Evolutionary conservation across 164 flowering plant genomes (phyloP).

Genomic region (Malania oleifera): DNA sequence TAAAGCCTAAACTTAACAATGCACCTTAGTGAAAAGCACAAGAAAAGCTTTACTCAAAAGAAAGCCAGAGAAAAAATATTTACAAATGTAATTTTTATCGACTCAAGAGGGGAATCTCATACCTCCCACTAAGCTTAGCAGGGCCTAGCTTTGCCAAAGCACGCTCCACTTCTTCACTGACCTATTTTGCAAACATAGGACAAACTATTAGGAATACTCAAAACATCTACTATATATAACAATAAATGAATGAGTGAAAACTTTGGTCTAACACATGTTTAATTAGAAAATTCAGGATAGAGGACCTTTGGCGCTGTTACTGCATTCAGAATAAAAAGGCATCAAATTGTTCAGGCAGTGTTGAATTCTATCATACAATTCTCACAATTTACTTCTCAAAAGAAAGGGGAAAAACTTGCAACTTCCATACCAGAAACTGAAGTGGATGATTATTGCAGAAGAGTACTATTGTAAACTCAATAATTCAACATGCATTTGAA

Average conservation of each 20-base stretch:
- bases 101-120: conserved; percentile 6
- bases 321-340: not conserved
- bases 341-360: too few species aligned
- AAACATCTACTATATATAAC: too few species aligned
- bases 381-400: too few species aligned
- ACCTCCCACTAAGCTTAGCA: conserved; percentile 68
- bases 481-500: too few species aligned
- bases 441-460: too few species aligned
- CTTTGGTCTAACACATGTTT: not conserved
- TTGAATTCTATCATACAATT: too few species aligned
- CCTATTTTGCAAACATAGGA: conserved; percentile 40
- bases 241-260: not conserved
- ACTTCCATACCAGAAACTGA: too few species aligned
- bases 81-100: not conserved
- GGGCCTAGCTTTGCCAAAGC: conserved; percentile 81
- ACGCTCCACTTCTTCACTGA: conserved; percentile 95
- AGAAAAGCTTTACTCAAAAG: too few species aligned
- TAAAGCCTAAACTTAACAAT: too few species aligned
- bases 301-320: not conserved
- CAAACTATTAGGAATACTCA: not conserved
- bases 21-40: too few species aligned
- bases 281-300: not conserved
- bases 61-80: not conserved
- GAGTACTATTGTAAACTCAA: too few species aligned
- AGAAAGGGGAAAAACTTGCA: too few species aligned